Percentiles rank a stretch among this genome's conserved stretches.
Conservation (phyloP, 2,329 filamentous ascomycete genomes). For the Fusarium bulbicola region DNA sequence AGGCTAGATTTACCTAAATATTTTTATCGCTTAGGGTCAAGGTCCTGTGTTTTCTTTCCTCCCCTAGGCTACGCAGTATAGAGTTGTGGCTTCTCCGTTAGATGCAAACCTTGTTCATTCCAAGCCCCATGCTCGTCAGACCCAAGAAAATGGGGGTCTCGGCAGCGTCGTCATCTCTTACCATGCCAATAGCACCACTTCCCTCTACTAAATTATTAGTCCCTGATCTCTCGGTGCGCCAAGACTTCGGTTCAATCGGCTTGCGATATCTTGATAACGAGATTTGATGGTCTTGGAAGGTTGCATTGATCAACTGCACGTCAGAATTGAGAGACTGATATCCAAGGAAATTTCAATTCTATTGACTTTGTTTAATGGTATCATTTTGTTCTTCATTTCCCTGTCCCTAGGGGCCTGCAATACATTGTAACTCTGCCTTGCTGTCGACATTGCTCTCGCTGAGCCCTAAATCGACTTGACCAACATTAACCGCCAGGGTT, state of each 20-base stretch:
- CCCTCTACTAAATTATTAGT: not conserved
- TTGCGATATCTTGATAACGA: not conserved
- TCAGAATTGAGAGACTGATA: not conserved
- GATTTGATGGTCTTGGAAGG: not conserved
- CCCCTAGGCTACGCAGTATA: not conserved
- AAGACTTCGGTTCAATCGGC: not conserved
- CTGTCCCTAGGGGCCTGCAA: not conserved
- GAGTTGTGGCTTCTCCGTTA: slow-evolving; percentile 4
- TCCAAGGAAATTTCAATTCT: not conserved
- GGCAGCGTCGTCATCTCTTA: slow-evolving; percentile 12
- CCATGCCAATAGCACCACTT: not conserved
- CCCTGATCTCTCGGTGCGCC: not conserved
- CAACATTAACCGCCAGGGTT: not conserved
- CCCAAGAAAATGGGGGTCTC: slow-evolving; percentile 3
- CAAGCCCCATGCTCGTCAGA: slow-evolving; percentile 15
- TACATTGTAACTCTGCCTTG: not conserved
- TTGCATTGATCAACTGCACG: not conserved
- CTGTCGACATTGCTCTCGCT: no score
- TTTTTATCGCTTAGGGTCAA: no score
- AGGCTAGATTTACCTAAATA: no score
- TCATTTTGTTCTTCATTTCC: not conserved
- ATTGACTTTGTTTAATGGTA: not conserved
- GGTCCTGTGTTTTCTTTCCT: no score
- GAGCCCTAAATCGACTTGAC: not conserved
- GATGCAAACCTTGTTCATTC: slow-evolving; percentile 9